These are phyloP conservation scores for Amylocarpus encephaloides DNA, from an alignment of 2,329 filamentous ascomycete species.

Conservation along the genomic window DNA sequence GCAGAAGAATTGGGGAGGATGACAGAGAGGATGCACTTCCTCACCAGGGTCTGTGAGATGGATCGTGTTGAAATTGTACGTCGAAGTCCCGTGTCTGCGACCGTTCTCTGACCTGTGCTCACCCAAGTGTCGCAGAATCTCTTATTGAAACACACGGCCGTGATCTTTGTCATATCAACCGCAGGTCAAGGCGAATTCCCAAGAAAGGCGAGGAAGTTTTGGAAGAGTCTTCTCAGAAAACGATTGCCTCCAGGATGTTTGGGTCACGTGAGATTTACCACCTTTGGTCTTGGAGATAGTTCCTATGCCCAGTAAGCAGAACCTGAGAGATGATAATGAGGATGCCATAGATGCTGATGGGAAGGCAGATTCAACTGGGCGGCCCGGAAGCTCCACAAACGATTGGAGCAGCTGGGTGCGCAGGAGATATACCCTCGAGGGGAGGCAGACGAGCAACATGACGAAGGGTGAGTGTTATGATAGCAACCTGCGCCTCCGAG, in stretches of 20 bases:
- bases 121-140: slow-evolving; percentile 38
- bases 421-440: slow-evolving; percentile 68
- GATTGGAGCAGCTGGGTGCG: slow-evolving; percentile 78
- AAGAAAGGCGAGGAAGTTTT: slow-evolving; percentile 73
- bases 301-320: slow-evolving; percentile 75
- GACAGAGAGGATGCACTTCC: slow-evolving; percentile 72
- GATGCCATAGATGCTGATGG: slow-evolving; percentile 4
- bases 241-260: slow-evolving; percentile 68
- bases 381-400: slow-evolving; percentile 77
- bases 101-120: slow-evolving; percentile 18
- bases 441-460: slow-evolving; percentile 89
- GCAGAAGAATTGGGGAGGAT: slow-evolving; percentile 75
- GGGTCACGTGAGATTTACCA: slow-evolving; percentile 63
- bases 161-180: slow-evolving; percentile 81
- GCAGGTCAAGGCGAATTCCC: slow-evolving; percentile 94
- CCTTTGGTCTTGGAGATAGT: slow-evolving; percentile 89
- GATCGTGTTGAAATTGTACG: slow-evolving; percentile 70
- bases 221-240: slow-evolving; percentile 76
- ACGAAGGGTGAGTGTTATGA: slow-evolving; percentile 63
- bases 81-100: slow-evolving; percentile 19
- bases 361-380: slow-evolving; percentile 78
- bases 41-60: slow-evolving; percentile 68
- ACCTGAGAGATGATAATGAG: background rate
- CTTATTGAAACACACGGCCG: slow-evolving; percentile 47
- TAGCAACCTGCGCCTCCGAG: background rate